phyloP scores from a whole-genome alignment of 495 filamentous ascomycete species.

The Podospora comata region DNA sequence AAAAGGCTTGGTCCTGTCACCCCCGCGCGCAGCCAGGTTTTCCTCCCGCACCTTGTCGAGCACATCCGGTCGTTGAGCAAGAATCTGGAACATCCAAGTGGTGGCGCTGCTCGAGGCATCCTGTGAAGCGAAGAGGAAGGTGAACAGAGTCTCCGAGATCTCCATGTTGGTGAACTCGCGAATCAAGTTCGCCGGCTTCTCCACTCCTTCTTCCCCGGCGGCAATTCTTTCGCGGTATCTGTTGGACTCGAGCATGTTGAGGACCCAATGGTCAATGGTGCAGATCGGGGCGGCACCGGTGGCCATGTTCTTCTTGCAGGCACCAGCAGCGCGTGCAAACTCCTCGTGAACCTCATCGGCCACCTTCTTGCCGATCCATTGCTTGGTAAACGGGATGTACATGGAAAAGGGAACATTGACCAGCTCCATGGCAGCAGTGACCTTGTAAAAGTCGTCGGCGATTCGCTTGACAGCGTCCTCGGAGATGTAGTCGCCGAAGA shows the following conservation, averaged over 20 bases:
- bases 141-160: conserved; percentile 87
- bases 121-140: conserved; percentile 92
- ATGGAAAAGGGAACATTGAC: conserved; percentile 82
- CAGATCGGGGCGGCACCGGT: conserved; percentile 77
- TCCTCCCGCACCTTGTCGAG: conserved; percentile 83
- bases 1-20: conserved; percentile 65
- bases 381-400: conserved; percentile 87
- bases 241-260: conserved; percentile 74
- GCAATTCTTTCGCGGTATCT: conserved; percentile 64
- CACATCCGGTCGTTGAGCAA: conserved; percentile 84
- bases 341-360: conserved; percentile 83
- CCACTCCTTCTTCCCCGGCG: conserved; percentile 61
- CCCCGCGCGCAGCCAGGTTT: conserved; percentile 71
- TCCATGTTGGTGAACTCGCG: conserved; percentile 83
- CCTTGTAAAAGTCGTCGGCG: conserved; percentile 87
- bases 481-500: conserved; percentile 87
- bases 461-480: conserved; percentile 84
- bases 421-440: conserved; percentile 87
- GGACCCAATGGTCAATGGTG: conserved; percentile 89
- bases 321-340: conserved; percentile 80
- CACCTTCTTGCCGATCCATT: conserved; percentile 91
- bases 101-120: conserved; percentile 86
- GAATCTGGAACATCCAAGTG: conserved; percentile 87
- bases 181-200: conserved; percentile 74
- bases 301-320: conserved; percentile 82